These are phyloP conservation scores for Metschnikowia arizonensis DNA, from an alignment of 805 yeast species.

Conservation along the genomic window DNA sequence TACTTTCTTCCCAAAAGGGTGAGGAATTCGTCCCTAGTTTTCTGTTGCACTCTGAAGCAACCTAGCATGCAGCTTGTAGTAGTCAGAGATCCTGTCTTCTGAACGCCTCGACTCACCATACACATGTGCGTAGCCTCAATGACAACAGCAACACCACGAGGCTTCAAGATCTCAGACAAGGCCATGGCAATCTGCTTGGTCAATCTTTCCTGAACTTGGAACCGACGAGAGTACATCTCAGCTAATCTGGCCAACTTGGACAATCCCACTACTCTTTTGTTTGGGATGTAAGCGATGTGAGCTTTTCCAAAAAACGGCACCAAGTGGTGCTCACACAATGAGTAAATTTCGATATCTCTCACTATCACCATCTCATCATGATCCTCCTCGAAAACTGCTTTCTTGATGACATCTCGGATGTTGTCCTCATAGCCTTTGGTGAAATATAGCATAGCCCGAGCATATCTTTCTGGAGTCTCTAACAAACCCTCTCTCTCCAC, in stretches of 20 bases:
- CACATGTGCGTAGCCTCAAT: slow-evolving; percentile 99
- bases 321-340: slow-evolving; percentile 94
- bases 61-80: slow-evolving; percentile 97
- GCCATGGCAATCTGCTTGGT: slow-evolving; percentile 98
- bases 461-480: slow-evolving; percentile 95
- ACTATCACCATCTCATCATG: slow-evolving; percentile 99
- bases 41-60: slow-evolving; percentile 87
- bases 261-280: slow-evolving; percentile 85
- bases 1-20: slow-evolving; percentile 60
- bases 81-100: slow-evolving; percentile 90
- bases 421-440: slow-evolving; percentile 97
- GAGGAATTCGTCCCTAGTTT: slow-evolving; percentile 94
- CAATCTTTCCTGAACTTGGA: slow-evolving; percentile 96
- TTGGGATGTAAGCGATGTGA: slow-evolving; percentile 97
- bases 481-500: slow-evolving; percentile 79
- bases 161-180: slow-evolving; percentile 80
- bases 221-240: slow-evolving; percentile 91
- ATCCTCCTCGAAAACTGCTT: slow-evolving; percentile 96
- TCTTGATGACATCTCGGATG: slow-evolving; percentile 83
- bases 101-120: slow-evolving; percentile 97
- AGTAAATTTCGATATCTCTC: slow-evolving; percentile 85
- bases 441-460: slow-evolving; percentile 91
- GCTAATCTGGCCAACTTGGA: slow-evolving; percentile 93
- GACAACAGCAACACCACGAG: slow-evolving; percentile 97
- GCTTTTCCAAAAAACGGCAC: slow-evolving; percentile 98